Base-by-base conservation (phyloP, 2,329 filamentous ascomycete genomes). In the Lasiodiplodia sp. region DNA sequence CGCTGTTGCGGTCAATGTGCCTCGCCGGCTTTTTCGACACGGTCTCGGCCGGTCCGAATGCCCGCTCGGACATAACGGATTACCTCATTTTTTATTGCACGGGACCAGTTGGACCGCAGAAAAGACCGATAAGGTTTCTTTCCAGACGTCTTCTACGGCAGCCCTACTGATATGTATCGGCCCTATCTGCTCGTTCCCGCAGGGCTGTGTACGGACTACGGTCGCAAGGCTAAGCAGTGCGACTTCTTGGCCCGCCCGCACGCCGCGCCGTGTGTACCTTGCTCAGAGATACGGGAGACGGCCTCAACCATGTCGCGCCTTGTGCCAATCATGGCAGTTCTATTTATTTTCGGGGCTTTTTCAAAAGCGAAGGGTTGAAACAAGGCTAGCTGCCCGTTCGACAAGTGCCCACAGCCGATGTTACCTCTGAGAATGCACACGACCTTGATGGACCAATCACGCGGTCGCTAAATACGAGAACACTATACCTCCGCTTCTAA, bases 401-500 rank as follows among this genome's bases (percentile, higher is more conserved):
- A 47, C 18, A 11, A 11, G n/a, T 16, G 25, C 38, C 18, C 25
- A 14, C 38, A 63, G 12, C 40, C 58, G 58, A 63, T 63, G 58
- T 28, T 25, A 63, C 58, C 44, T 12, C 49, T 28, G 44, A 5
- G 1, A 31, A 2, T 16, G 25, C 25, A 40, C 31, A 18, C 18
- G 38, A 16, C 6, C 7, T 16, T 5, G 4, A 28, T 28, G 25
- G 4, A 12, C 60, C 60, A 64, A 64, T 64, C 44, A 64, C 8
- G 14, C 11, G n/a, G 3, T 3, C 18, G 23, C n/a, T 4, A 38
- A 64, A 64, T 64, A 64, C 60, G 60, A 64, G 31, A 16, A 64
- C 31, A 38, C 31, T 21, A 52, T 64, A 64, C 18, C 3, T 34
- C 28, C 31, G 6, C 60, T 52, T n/a, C n/a, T 64, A 63, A 34